These are phyloP conservation scores for Penicillium flavigenum DNA, from an alignment of 495 filamentous ascomycete genomes.

Conservation along the genomic window DNA sequence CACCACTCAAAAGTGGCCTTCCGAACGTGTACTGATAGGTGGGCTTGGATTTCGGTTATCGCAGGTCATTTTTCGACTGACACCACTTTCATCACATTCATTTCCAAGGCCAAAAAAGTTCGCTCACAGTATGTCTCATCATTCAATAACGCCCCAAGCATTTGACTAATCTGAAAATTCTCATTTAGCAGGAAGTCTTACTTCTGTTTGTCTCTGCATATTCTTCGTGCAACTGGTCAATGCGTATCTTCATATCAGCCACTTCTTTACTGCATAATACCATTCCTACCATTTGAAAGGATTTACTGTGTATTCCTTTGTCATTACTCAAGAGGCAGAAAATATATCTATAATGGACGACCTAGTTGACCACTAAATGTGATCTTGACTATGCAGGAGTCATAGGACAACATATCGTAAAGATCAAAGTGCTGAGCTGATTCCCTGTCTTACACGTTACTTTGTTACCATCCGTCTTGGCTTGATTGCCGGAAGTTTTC, in stretches of 20 bases:
- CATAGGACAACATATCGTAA: too few species aligned
- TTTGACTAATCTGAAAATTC: background rate
- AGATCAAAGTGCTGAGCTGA: too few species aligned
- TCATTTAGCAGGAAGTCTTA: background rate
- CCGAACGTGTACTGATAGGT: background rate
- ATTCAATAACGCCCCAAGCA: background rate
- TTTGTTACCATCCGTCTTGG: too few species aligned
- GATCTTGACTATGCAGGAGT: background rate
- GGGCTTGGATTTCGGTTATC: background rate
- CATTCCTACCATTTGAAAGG: background rate
- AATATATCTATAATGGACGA: background rate
- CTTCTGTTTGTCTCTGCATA: background rate
- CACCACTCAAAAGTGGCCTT: background rate
- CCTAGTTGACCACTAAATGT: too few species aligned
- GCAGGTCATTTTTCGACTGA: background rate
- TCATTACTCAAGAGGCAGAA: background rate
- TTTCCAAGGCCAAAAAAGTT: background rate
- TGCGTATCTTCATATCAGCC: background rate
- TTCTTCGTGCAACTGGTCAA: background rate
- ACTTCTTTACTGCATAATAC: background rate
- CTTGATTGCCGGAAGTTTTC: too few species aligned
- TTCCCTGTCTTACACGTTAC: too few species aligned
- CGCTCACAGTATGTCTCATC: background rate
- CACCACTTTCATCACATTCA: background rate
- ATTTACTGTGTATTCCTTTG: background rate